These are phyloP conservation scores for Diplodia mutila DNA, from an alignment of 2,329 filamentous ascomycete genomes.

Conservation along the genomic window DNA sequence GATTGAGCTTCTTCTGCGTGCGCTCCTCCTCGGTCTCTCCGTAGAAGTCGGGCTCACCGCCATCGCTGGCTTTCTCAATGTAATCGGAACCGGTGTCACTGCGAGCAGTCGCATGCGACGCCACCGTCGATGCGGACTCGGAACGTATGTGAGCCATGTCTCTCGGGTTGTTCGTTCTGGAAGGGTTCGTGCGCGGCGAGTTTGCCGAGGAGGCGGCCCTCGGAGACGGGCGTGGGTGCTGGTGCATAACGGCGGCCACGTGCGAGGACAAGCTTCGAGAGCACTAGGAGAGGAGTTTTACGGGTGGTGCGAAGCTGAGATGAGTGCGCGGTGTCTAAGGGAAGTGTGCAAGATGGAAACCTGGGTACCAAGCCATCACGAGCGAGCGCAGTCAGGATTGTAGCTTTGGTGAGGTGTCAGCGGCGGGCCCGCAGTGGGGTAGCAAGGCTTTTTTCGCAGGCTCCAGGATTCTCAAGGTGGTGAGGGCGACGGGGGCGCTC, in stretches of 20 bases:
- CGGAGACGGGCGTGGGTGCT: constrained; percentile 78
- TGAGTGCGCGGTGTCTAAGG: constrained; percentile 13
- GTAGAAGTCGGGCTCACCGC: constrained; percentile 52
- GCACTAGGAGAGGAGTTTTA: background rate
- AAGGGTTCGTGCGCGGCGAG: constrained; percentile 57
- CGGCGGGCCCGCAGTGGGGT: constrained; percentile 15
- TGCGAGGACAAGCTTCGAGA: constrained; percentile 1
- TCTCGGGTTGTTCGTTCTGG: constrained; percentile 72
- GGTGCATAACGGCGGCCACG: constrained; percentile 70
- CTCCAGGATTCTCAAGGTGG: constrained; percentile 13
- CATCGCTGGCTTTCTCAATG: constrained; percentile 55
- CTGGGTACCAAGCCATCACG: constrained; percentile 25
- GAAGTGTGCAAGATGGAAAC: constrained; percentile 17
- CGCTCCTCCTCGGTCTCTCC: constrained; percentile 38
- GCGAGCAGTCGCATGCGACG: constrained; percentile 53
- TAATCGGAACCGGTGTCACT: constrained; percentile 34
- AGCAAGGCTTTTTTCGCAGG: constrained; percentile 20
- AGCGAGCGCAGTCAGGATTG: constrained; percentile 2
- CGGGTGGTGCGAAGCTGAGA: background rate
- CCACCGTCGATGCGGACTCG: constrained; percentile 52
- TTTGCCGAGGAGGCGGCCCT: constrained; percentile 57
- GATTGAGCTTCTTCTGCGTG: constrained; percentile 71
- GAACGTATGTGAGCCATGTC: constrained; percentile 56
- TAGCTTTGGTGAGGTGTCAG: background rate
- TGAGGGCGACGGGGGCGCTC: constrained; percentile 12